These are phyloP conservation scores for Prunus mume DNA, from an alignment of 306 rosid genomes.

Conservation along the genomic window DNA sequence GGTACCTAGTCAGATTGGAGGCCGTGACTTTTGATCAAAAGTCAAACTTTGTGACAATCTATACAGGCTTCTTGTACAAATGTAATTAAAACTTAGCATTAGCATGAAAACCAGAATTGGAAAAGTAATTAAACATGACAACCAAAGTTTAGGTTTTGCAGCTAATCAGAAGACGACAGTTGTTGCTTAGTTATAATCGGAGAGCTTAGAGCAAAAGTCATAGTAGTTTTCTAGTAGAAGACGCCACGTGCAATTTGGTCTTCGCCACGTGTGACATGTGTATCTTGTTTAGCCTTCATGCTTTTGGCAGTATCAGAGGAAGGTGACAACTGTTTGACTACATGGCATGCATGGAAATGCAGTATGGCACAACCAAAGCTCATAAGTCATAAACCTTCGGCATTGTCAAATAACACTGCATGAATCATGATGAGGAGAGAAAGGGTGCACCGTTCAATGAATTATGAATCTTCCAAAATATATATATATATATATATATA, in stretches of 20 bases:
- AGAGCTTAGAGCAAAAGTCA: not conserved
- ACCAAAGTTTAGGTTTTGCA: not conserved
- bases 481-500: not conserved
- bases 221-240: not conserved
- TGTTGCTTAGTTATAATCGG: not conserved
- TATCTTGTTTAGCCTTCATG: not conserved
- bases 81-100: not conserved
- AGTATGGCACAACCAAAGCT: not conserved
- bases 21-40: not conserved
- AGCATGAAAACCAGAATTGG: not conserved
- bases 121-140: too few relatives aligned
- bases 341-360: not conserved
- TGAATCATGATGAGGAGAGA: not conserved
- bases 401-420: not conserved
- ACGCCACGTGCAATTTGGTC: not conserved
- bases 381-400: not conserved
- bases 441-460: not conserved
- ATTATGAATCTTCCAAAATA: not conserved
- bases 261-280: not conserved
- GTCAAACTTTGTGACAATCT: not conserved
- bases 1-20: not conserved
- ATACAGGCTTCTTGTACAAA: not conserved
- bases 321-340: slow-evolving; percentile 15
- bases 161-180: not conserved
- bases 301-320: not conserved